Percentiles rank a stretch among this genome's conserved stretches.
phyloP scores from a whole-genome alignment of 1,139 yeast species.

The Nakaseomyces sp. region DNA sequence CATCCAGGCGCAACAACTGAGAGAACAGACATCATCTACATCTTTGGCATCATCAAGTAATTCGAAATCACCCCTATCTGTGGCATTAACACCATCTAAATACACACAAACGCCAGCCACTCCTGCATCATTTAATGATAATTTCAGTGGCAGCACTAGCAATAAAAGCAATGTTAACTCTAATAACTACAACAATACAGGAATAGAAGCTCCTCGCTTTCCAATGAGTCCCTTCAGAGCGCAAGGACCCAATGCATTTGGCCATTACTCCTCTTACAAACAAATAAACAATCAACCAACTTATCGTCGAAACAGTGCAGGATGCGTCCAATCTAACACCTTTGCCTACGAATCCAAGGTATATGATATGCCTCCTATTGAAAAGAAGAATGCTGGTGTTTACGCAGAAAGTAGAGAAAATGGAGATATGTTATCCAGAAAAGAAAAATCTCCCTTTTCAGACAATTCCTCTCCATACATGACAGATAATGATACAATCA shows the following conservation, averaged over 20 bases:
- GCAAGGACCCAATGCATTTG: constrained; percentile 3
- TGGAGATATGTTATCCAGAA: constrained; percentile 8
- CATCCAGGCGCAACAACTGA: constrained; percentile 8
- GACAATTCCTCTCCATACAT: constrained; percentile 1
- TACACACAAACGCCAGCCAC: constrained; percentile 22
- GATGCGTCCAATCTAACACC: constrained; percentile 8
- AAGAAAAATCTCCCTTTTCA: constrained; percentile 1
- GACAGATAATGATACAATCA: constrained; percentile 8
- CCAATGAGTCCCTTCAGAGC: constrained; percentile 9
- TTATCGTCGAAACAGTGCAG: constrained; percentile 5
- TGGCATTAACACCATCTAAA: constrained; percentile 15
- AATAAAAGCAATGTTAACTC: constrained; percentile 2
- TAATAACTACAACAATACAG: background rate
- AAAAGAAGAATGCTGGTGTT: background rate
- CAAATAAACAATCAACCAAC: constrained; percentile 4
- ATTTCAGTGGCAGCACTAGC: constrained; percentile 6
- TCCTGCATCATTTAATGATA: constrained; percentile 9
- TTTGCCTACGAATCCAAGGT: constrained; percentile 31
- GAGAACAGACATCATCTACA: constrained; percentile 11
- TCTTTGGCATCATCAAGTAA: constrained; percentile 7
- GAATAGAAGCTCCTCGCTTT: constrained; percentile 7
- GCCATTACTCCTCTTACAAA: background rate
- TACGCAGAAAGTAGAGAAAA: constrained; percentile 9
- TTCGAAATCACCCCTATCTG: constrained; percentile 9
- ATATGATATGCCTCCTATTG: constrained; percentile 26